These are phyloP conservation scores for Fraxinus nigra DNA, from an alignment of 305 asterid genomes.

Conservation along the genomic window DNA sequence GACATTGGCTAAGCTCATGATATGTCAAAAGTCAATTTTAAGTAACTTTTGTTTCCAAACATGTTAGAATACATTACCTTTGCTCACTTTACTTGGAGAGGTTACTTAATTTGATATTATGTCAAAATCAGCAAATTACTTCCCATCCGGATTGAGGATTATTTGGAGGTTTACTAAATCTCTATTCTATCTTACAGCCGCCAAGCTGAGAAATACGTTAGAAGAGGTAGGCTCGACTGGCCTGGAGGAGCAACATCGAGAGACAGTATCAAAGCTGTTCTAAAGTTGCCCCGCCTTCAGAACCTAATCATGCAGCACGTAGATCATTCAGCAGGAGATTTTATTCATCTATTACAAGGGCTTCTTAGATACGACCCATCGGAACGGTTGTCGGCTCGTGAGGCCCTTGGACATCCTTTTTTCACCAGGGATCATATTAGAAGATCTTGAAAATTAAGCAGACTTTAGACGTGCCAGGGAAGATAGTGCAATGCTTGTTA, in stretches of 20 bases:
- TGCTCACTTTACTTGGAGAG: not conserved
- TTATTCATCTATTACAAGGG: constrained; percentile 23
- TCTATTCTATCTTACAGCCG: constrained; percentile 25
- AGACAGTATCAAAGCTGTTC: constrained; percentile 43
- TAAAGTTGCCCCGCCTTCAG: constrained; percentile 48
- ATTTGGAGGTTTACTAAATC: not conserved
- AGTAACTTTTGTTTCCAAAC: not conserved
- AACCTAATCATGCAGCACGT: constrained; percentile 26
- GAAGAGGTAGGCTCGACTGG: constrained; percentile 53
- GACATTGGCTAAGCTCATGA: not conserved
- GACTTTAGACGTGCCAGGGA: not conserved
- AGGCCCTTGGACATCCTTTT: constrained; percentile 22
- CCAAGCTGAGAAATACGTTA: constrained; percentile 35
- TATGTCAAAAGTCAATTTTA: not conserved
- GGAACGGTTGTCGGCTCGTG: constrained; percentile 17
- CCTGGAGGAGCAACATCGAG: constrained; percentile 55
- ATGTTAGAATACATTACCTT: not conserved
- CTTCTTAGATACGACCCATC: constrained; percentile 20
- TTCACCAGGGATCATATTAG: constrained; percentile 5
- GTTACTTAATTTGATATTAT: not conserved
- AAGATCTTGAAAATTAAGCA: not conserved
- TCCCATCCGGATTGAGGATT: not conserved
- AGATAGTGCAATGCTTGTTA: not conserved
- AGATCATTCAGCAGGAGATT: constrained; percentile 27
- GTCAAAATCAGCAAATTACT: not conserved